Percentiles rank a stretch among this genome's conserved stretches.
phyloP scores from a whole-genome alignment of 306 rosid species.

The Fragaria vesca region DNA sequence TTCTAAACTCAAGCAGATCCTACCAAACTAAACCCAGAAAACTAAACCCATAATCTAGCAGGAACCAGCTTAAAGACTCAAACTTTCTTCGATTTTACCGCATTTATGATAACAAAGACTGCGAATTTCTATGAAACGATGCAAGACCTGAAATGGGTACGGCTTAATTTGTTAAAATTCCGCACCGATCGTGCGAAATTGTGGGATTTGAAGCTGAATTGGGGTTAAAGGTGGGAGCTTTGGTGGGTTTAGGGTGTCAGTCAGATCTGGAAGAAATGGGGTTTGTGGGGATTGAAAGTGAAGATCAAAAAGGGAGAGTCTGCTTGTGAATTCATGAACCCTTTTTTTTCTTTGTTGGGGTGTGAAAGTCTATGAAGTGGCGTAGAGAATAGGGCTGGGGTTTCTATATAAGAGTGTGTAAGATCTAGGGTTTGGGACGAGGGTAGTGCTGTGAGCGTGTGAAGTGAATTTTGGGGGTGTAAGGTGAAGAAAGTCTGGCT shows the following conservation, averaged over 20 bases:
- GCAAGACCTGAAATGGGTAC: conserved; percentile 18
- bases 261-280: conserved; percentile 53
- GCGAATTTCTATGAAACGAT: conserved; percentile 23
- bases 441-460: conserved; percentile 8
- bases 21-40: conserved; percentile 30
- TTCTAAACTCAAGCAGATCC: conserved; percentile 36
- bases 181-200: conserved; percentile 24
- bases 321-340: conserved; percentile 1
- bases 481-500: conserved; percentile 28
- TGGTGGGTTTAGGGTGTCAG: not conserved
- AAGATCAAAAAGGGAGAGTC: conserved; percentile 13
- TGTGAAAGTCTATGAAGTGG: conserved; percentile 29
- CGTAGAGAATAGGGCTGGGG: conserved; percentile 35
- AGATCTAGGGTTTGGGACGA: conserved; percentile 2
- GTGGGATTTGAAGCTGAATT: not conserved
- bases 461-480: conserved; percentile 2
- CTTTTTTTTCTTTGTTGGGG: not conserved
- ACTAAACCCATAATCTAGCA: conserved; percentile 29
- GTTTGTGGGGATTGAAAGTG: not conserved
- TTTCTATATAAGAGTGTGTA: not conserved
- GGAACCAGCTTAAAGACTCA: conserved; percentile 13
- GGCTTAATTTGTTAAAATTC: conserved; percentile 7
- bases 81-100: conserved; percentile 28
- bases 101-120: conserved; percentile 10
- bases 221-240: conserved; percentile 7